These are phyloP conservation scores for Jamesozyma spencerorum DNA, from an alignment of 805 yeast species.

Conservation along the genomic window DNA sequence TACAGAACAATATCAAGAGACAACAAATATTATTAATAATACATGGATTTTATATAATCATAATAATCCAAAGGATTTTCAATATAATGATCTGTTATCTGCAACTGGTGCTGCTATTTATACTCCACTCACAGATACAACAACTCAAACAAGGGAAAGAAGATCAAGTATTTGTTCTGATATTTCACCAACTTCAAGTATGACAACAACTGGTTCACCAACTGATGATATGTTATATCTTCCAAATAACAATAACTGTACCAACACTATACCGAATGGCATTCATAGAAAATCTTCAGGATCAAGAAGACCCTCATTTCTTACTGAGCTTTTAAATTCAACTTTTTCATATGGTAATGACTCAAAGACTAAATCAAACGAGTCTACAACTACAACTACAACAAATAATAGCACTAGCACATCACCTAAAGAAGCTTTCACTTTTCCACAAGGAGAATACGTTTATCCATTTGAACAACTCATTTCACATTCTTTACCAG, in stretches of 20 bases:
- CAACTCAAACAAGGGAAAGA: too few relatives aligned
- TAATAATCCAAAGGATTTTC: neutral
- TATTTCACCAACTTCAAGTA: slow-evolving; percentile 1
- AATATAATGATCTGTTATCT: neutral
- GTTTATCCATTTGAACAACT: slow-evolving; percentile 86
- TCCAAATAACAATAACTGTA: too few relatives aligned
- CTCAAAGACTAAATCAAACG: neutral
- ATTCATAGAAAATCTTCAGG: too few relatives aligned
- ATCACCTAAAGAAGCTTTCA: slow-evolving; percentile 25
- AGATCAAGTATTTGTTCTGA: neutral
- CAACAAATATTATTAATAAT: slow-evolving; percentile 56
- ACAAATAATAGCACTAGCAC: neutral
- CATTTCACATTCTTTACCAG: slow-evolving; percentile 73
- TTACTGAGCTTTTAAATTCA: neutral
- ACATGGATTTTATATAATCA: slow-evolving; percentile 74
- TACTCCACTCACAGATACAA: too few relatives aligned
- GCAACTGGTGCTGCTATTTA: slow-evolving; percentile 8
- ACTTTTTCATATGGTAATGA: neutral
- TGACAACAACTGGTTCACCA: neutral
- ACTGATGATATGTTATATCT: too few relatives aligned
- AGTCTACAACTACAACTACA: neutral
- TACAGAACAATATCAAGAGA: slow-evolving; percentile 36
- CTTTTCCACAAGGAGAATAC: slow-evolving; percentile 78
- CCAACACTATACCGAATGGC: too few relatives aligned
- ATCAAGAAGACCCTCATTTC: slow-evolving; percentile 1